Base-by-base conservation (phyloP, 306 rosid species). In the Crataegus laevigata region DNA sequence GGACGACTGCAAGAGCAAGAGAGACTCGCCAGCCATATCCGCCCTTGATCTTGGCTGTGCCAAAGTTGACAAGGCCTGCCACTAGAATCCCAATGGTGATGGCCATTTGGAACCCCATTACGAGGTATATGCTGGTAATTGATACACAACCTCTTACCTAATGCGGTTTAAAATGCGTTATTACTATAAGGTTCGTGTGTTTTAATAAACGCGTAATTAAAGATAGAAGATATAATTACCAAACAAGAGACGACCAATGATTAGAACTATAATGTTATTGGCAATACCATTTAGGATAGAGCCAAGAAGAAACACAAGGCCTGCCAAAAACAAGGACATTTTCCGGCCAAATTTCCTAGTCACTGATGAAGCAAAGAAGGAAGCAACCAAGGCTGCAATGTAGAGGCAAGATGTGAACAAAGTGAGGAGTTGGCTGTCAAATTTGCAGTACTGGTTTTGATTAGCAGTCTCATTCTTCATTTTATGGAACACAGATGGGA, bases 401-500 rank as follows among this genome's bases (percentile, higher is more conserved):
- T 86, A 89, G n/a, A 86, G 86, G 50, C 91, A 89, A 30, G 93
- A 89, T 34, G 91, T 87, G 74, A 89, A 89, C 29, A 85, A 58
- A 9, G 91, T 89, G 45, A 87, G 80, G 15, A 89, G 84, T 52
- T 89, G 89, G 71, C 89, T 87, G 74, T 89, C 88, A 57, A 86
- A 89, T 22, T 84, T 84, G 84, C 93, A 89, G 81, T 89, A 89
- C 59, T 83, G 75, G 81, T 86, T 87, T 21, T 83, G 79, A 42
- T 62, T 66, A 4, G 68, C 75, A 8, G 63, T 50, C 61, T 80
- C 87, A 65, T 79, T 34, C 51, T 81, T 79, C 88, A 87, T 85
- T 72, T 87, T 85, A 18, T 25, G 32, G 61, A 75, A 59, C n/a
- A 89, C 83, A 10, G 82, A 67, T 21, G 88, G 88, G 73, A 85